Base-by-base conservation (phyloP, 257 asterid genomes). In the Datura wrightii region DNA sequence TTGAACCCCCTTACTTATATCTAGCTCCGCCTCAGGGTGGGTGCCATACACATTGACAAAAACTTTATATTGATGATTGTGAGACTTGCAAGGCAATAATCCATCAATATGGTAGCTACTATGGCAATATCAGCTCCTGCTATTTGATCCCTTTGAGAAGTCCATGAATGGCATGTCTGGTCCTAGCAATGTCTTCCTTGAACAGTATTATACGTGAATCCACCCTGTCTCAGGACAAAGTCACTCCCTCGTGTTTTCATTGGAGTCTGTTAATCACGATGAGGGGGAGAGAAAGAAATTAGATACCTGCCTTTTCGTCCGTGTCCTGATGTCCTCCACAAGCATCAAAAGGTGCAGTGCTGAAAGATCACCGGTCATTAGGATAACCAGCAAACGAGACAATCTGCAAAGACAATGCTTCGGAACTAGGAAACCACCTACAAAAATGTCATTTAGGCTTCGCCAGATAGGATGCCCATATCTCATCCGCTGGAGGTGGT, bases 391-490 rank as follows among this genome's bases (percentile, higher is more conserved):
- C 81, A 48, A 52, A 76, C 82, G 4, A 78, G 63, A 10, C 8
- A 14, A 52, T 78, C 82, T 14, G 41, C 62, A 31, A 31, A 34
- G 70, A 55, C 10, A 19, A 55, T 19, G 84, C 56, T 39, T 85
- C 36, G 42, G 18, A 54, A 46, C 54, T 14, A 52, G 1, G 15
- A 15, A 50, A 52, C 48, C 62, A 66, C 76, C n/a, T 31, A 71
- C 18, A 62, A 11, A 19, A 67, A 37, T 63, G 53, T 90, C 83
- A 91, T 85, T 84, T 81, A 52, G 91, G 93, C 82, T 90, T 91
- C 36, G 91, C 90, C 79, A 93, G 89, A 87, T 92, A 96, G 86
- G 98, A 96, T 83, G 97, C 98, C 99, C 99, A 96, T 74, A 90
- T 88, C 58, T 90, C 97, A 82, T 96, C 95, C 11, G 99, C 91